phyloP scores from a whole-genome alignment of 139 green algal species.

The Nannochloris sp. region DNA sequence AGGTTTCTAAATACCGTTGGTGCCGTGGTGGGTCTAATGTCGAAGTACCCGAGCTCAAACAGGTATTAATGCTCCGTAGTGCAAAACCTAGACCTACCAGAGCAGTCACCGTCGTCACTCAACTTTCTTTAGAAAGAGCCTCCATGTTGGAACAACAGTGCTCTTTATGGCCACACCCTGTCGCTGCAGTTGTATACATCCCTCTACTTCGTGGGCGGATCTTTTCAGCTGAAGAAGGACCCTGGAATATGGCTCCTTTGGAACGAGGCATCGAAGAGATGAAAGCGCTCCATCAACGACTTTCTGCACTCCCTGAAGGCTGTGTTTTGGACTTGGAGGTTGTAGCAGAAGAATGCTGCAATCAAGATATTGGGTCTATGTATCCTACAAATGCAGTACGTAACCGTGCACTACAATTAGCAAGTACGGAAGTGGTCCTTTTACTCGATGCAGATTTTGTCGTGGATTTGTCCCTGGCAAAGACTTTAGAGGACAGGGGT shows the following conservation, averaged over 20 bases:
- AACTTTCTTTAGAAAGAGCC: constrained; percentile 28
- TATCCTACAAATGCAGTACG: constrained; percentile 14
- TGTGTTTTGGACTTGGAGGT: constrained; percentile 34
- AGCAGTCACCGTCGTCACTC: constrained; percentile 23
- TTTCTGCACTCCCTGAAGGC: not conserved
- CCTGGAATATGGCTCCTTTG: constrained; percentile 18
- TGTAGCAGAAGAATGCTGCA: constrained; percentile 30
- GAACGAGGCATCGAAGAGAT: constrained; percentile 12
- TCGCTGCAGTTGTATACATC: constrained; percentile 27
- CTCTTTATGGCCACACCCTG: constrained; percentile 10
- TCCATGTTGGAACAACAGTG: constrained; percentile 30
- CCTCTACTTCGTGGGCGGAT: constrained; percentile 24
- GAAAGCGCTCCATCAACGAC: not conserved
- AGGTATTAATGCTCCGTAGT: constrained; percentile 13
- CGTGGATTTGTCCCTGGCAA: constrained; percentile 4
- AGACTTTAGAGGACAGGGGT: not conserved
- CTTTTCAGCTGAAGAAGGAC: constrained; percentile 14
- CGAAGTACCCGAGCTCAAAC: constrained; percentile 21
- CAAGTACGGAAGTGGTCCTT: constrained; percentile 16
- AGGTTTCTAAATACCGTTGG: constrained; percentile 11
- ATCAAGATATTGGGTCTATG: not conserved
- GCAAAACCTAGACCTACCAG: constrained; percentile 8
- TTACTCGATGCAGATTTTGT: constrained; percentile 34
- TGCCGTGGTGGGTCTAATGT: constrained; percentile 10
- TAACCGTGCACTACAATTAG: not conserved